Percentiles rank a stretch among this genome's conserved stretches.
These are phyloP conservation scores for Boletus patriciae DNA, from an alignment of 768 basidiomycete species.

Conservation along the genomic window DNA sequence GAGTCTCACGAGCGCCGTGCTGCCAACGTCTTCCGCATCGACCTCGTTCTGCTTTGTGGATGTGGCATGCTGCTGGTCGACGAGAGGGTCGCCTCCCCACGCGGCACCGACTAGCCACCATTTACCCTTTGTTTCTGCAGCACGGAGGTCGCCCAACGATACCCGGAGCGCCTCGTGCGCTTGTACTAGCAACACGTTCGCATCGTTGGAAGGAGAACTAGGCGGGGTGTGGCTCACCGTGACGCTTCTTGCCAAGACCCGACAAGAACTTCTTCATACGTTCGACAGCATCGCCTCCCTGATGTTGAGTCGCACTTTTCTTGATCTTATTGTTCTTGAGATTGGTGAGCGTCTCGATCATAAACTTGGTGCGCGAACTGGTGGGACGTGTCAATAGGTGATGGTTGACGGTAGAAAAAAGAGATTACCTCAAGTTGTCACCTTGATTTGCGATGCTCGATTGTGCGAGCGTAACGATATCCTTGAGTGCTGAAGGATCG, in stretches of 20 bases:
- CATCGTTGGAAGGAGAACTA: neutral
- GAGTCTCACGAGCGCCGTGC: conserved; percentile 62
- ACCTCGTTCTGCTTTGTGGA: conserved; percentile 23
- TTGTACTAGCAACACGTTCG: conserved; percentile 52
- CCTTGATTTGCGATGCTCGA: conserved; percentile 58
- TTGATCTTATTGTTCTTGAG: conserved; percentile 90
- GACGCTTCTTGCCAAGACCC: conserved; percentile 71
- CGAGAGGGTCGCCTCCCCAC: conserved; percentile 90
- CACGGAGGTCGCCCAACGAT: conserved; percentile 79
- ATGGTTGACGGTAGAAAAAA: neutral
- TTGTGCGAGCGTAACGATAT: conserved; percentile 85
- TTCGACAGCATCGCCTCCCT: conserved; percentile 73
- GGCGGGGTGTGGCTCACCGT: conserved; percentile 44
- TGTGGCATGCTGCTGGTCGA: conserved; percentile 56
- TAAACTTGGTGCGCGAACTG: conserved; percentile 90
- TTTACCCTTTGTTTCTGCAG: conserved; percentile 84
- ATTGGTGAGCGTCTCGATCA: conserved; percentile 91
- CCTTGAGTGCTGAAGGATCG: conserved; percentile 88
- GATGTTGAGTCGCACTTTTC: conserved; percentile 60
- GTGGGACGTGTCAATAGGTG: conserved; percentile 1
- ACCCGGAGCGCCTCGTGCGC: conserved; percentile 86
- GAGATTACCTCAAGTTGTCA: conserved; percentile 49
- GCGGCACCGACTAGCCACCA: conserved; percentile 99
- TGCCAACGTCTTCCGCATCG: conserved; percentile 31
- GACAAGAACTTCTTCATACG: conserved; percentile 87